Conservation (phyloP, 1,139 yeast species). For the Protomyces inouyei region DNA sequence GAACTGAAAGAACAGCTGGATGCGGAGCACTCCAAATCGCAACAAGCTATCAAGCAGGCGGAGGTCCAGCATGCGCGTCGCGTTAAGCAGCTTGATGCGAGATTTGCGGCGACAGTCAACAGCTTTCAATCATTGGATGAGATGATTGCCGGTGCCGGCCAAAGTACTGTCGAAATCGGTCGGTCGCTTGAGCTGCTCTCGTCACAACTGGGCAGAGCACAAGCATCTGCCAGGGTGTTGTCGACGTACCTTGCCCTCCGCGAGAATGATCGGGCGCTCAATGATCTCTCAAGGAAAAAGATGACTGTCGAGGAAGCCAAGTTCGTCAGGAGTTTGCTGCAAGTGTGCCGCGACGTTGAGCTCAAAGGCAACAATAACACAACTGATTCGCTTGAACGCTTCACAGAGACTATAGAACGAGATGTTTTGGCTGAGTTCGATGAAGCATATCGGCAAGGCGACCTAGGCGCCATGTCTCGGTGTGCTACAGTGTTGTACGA, state of each 20-base stretch:
- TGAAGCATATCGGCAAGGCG: slow-evolving; percentile 49
- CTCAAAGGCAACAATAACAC: slow-evolving; percentile 31
- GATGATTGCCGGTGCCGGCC: slow-evolving; percentile 25
- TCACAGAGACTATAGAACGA: slow-evolving; percentile 71
- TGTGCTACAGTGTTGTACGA: slow-evolving; percentile 72
- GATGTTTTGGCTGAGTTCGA: slow-evolving; percentile 45
- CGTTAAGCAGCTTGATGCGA: slow-evolving; percentile 18
- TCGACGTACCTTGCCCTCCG: slow-evolving; percentile 13
- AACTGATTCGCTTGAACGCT: slow-evolving; percentile 53
- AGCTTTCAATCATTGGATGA: slow-evolving; percentile 25
- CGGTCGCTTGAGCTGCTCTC: slow-evolving; percentile 68
- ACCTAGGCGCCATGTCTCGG: slow-evolving; percentile 64
- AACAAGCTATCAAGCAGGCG: slow-evolving; percentile 28
- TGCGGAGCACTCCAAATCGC: slow-evolving; percentile 16
- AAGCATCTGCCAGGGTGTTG: slow-evolving; percentile 27
- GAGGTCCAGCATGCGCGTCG: slow-evolving; percentile 30
- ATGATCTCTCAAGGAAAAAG: slow-evolving; percentile 43
- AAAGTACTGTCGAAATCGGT: slow-evolving; percentile 37
- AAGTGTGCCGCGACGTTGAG: slow-evolving; percentile 53
- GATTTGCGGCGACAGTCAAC: slow-evolving; percentile 27
- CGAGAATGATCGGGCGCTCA: slow-evolving; percentile 15
- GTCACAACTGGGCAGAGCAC: slow-evolving; percentile 68
- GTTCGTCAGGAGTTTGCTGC: slow-evolving; percentile 50
- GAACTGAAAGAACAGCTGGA: slow-evolving; percentile 16
- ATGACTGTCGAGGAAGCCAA: slow-evolving; percentile 21